Base-by-base conservation (phyloP, 352 stramenopile species). In the Halophytophthora batemanensis region DNA sequence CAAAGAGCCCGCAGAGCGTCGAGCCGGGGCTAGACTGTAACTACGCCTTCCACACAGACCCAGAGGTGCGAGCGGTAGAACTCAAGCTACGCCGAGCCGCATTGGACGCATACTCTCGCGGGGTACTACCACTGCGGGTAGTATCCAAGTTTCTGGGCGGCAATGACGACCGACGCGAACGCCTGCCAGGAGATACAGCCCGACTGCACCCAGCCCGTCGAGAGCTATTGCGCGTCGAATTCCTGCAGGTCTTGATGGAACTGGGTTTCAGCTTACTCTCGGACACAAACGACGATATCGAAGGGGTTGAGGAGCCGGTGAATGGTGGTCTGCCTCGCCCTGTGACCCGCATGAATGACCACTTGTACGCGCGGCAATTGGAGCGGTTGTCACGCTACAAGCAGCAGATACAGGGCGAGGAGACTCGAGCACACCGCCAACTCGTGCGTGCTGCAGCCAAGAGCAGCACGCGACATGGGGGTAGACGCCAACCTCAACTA, bases 211-310 rank as follows among this genome's bases (percentile, higher is more conserved):
- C 31, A 33, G 61, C 55, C 25, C 56, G 75, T 33, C 53, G 64
- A 15, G 69, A 87, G 39, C 45, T 97, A 15, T 54, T 89, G 1
- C 80, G 90, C 8, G 82, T 93, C 15, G 88, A 97, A 52, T 96
- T 97, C 65, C 65, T 97, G 18, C 84, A 97, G 58, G 66, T 96
- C n/a, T 67, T 97, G 25, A 97, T 97, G 88, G 86, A 97, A 52
- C 62, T 98, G 17, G 91, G 91, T 1, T 87, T 98, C 41, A 89
- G 71, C 22, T 50, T 97, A 2, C 54, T 97, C 1, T 81, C 71
- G 0, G 62, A 87, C 44, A 29, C 36, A 10, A 36, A 54, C 15
- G 52, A 67, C 8, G 45, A 64, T 0, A 73, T 82, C 10, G 53
- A 77, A n/a, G 41, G 55, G 1, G 57, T 25, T 1, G 59, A 53